Percentiles rank a stretch among this genome's conserved stretches.
Conservation (phyloP, 108 stramenopile genomes). For the Cyclotella atomus region DNA sequence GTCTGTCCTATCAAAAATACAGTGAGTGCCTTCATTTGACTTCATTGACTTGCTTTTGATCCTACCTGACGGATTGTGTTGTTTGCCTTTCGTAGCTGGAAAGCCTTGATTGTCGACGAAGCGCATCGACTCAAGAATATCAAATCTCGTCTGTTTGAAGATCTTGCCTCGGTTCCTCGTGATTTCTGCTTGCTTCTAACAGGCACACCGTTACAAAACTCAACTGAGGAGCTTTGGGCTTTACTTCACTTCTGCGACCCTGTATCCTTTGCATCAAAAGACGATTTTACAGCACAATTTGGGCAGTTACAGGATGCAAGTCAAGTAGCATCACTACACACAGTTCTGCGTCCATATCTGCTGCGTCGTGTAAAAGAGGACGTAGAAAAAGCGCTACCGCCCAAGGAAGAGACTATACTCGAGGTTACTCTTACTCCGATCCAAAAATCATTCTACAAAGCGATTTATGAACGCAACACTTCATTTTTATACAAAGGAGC, state of each 20-base stretch:
- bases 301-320: constrained; percentile 83
- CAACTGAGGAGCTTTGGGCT: constrained; percentile 96
- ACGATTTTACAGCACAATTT: constrained; percentile 83
- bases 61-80: neutral
- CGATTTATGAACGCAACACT: constrained; percentile 97
- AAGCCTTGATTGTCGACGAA: constrained; percentile 95
- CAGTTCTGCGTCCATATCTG: constrained; percentile 91
- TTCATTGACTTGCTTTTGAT: constrained; percentile 54
- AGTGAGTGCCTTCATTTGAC: constrained; percentile 43
- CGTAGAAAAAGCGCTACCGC: constrained; percentile 95
- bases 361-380: constrained; percentile 98
- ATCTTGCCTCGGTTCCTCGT: constrained; percentile 75
- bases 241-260: constrained; percentile 85
- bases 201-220: constrained; percentile 98
- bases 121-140: constrained; percentile 92
- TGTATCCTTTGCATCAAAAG: constrained; percentile 64
- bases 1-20: constrained; percentile 76
- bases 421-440: constrained; percentile 95
- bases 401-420: constrained; percentile 97
- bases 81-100: constrained; percentile 48
- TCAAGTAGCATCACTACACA: constrained; percentile 92
- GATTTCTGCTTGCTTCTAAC: constrained; percentile 93
- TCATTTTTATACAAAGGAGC: constrained; percentile 83
- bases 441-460: constrained; percentile 97
- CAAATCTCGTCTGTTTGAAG: constrained; percentile 76